Evolutionary conservation across 2,329 filamentous ascomycete genomes (phyloP), one percentile per base, ranked within the genome.

Genomic region (Fusarium brevicatenulatum): DNA sequence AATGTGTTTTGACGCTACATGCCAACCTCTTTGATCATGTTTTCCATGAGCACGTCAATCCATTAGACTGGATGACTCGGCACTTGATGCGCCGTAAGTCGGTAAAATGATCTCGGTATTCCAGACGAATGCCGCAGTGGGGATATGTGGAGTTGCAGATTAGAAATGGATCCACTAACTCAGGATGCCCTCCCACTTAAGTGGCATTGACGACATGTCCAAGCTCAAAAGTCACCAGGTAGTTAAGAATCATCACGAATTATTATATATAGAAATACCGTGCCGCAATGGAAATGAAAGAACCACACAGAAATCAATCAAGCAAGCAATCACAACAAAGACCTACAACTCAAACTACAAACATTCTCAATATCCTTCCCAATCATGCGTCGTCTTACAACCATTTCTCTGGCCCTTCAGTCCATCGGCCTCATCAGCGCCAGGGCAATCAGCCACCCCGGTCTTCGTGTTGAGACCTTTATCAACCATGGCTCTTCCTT

Each of bases 221-320:
- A 37, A 37, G 19, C 18, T 25, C 7, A 19, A 7, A 5, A 15
- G 30, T 19, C 47, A 15, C 4, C 4, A 37, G 7, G 4, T 4
- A 16, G 8, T 9, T 11, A 15, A 15, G 0, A 52, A 0, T 2
- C 3, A 25, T 16, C 18, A 4, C 13, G 4, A 21, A 16, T 15
- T 25, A 16, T 6, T 52, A 28, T 37, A 53, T n/a, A 53, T 37
- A 53, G 13, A 11, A 11, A 6, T 19, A 6, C 2, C 6, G 8
- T 16, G 5, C 5, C 12, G 7, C 12, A 16, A 11, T 25, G 3
- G 2, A 6, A 13, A 50, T 0, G 0, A 50, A 32, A 3, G 8
- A n/a, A 2, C 4, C 13, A 28, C 2, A 11, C 7, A 28, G 7
- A 7, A 53, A 28, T 15, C 21, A 18, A 32, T 10, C 21, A 10